Conservation (phyloP, 306 rosid species). For the Boehmeria nivea region DNA sequence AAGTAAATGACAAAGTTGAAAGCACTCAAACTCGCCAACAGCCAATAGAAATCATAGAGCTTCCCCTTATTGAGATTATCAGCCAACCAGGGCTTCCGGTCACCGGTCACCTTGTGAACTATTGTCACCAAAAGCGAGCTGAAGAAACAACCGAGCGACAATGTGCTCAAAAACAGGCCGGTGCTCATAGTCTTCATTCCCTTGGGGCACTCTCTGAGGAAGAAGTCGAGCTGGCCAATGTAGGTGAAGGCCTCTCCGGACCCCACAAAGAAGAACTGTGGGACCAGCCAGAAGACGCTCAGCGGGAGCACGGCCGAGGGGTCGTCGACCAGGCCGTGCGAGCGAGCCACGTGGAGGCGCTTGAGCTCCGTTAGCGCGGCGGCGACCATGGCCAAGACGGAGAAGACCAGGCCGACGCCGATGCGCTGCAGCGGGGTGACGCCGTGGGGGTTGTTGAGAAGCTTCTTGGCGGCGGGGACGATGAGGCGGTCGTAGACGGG, state of each 20-base stretch:
- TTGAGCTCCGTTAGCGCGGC: conserved; percentile 54
- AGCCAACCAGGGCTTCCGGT: conserved; percentile 65
- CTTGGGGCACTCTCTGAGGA: conserved; percentile 74
- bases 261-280: conserved; percentile 80
- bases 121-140: conserved; percentile 63
- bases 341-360: conserved; percentile 38
- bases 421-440: conserved; percentile 60
- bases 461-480: conserved; percentile 33
- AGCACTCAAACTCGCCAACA: conserved; percentile 60
- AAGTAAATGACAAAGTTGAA: conserved; percentile 53
- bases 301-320: conserved; percentile 34
- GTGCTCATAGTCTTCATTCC: conserved; percentile 97
- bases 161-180: conserved; percentile 73
- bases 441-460: conserved; percentile 53
- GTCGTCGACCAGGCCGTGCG: conserved; percentile 28
- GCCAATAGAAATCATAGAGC: conserved; percentile 83
- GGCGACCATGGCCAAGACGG: conserved; percentile 52
- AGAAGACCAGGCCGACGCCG: conserved; percentile 56
- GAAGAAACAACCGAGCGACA: conserved; percentile 71
- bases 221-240: conserved; percentile 77
- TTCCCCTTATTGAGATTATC: conserved; percentile 74
- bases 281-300: conserved; percentile 71
- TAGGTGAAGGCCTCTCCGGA: conserved; percentile 80
- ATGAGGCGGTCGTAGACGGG: conserved; percentile 65
- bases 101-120: conserved; percentile 58